Evolutionary conservation across 1,139 yeast species (phyloP), one percentile per base, ranked within the genome.

Genomic region (Ogataea hybrid): DNA sequence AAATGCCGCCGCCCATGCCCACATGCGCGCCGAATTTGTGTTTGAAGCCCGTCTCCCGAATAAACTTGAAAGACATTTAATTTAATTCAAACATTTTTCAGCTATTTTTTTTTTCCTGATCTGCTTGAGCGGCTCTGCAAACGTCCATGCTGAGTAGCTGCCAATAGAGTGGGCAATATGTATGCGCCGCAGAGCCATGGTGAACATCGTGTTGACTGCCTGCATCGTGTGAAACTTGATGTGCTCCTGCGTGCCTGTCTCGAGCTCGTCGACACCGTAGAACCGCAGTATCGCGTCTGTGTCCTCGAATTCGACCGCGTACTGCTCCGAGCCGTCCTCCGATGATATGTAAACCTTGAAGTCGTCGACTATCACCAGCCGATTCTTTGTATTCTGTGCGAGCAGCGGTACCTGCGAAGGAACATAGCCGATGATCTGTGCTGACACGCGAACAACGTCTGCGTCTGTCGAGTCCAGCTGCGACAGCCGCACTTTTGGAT

Each of bases 1-100:
- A 82, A 4, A 88, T 75, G 1, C 79, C 78, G 49, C 92, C 92
- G 3, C n/a, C n/a, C n/a, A n/a, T n/a, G n/a, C n/a, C n/a, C n/a
- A n/a, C n/a, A n/a, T n/a, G n/a, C n/a, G n/a, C 82, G 69, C 57
- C 95, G 54, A 85, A 84, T 56, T 80, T 82, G 38, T 51, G 48
- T 48, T 63, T 50, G 37, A 36, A 50, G 18, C 37, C 44, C 7
- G 53, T 40, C 31, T 48, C 49, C 36, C 59, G 47, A 5, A 46
- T 44, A 41, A 49, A 57, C 22, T 47, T 44, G 35, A 56, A 52
- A 3, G 50, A 47, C 25, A 42, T 34, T 11, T 7, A 12, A 2
- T 14, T 14, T 12, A 37, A 32, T n/a, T n/a, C n/a, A n/a, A n/a
- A 32, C 27, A 23, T 17, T 23, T 29, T 36, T 36, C 17, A 21